Evolutionary conservation across 2,329 filamentous ascomycete species (phyloP).

Genomic region (Aureobasidium sp.): DNA sequence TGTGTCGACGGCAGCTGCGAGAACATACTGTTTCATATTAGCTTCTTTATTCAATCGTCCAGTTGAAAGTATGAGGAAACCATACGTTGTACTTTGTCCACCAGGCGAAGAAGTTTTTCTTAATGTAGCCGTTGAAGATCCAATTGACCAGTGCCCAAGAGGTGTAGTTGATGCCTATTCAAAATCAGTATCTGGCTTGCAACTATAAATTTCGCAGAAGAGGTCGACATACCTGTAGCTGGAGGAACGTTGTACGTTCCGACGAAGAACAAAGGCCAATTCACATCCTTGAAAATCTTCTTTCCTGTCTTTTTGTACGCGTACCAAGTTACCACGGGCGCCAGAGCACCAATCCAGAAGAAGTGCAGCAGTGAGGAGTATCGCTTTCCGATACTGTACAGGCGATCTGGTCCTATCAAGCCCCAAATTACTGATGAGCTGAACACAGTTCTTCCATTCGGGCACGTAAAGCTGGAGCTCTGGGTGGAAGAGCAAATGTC

Average conservation of each 20-base stretch:
- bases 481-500: constrained; percentile 71
- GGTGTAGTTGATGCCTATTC: constrained; percentile 70
- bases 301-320: constrained; percentile 32
- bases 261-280: constrained; percentile 67
- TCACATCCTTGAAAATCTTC: constrained; percentile 22
- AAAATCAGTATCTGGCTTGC: not conserved
- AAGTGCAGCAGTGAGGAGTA: constrained; percentile 44
- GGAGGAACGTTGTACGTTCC: constrained; percentile 62
- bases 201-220: not conserved
- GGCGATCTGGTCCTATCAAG: constrained; percentile 43
- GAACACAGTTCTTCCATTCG: constrained; percentile 81
- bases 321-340: constrained; percentile 38
- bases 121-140: constrained; percentile 70
- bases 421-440: constrained; percentile 82
- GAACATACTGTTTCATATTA: constrained; percentile 29
- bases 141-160: constrained; percentile 87
- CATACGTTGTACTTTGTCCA: constrained; percentile 84
- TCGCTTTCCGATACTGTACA: constrained; percentile 42
- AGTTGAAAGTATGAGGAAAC: constrained; percentile 45
- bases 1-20: constrained; percentile 38
- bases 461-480: constrained; percentile 83
- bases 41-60: not conserved
- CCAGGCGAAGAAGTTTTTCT: constrained; percentile 62
- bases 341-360: constrained; percentile 44
- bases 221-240: constrained; percentile 37